These are phyloP conservation scores for Macrolepiota fuliginosa DNA, from an alignment of 768 basidiomycete species.

Conservation along the genomic window DNA sequence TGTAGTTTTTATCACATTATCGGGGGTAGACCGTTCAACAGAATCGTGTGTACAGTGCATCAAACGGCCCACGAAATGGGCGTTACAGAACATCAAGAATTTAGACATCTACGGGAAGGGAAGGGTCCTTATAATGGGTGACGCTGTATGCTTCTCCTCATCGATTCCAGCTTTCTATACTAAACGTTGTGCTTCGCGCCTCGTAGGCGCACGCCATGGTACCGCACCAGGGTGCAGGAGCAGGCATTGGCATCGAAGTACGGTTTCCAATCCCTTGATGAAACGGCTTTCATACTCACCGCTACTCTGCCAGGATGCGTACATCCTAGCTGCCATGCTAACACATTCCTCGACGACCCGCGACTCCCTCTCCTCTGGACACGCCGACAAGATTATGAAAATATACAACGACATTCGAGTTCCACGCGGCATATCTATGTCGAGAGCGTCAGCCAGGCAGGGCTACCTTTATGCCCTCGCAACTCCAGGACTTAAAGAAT, in stretches of 20 bases:
- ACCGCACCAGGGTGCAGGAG: constrained; percentile 48
- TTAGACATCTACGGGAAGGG: constrained; percentile 17
- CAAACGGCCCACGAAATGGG: constrained; percentile 20
- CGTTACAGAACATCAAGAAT: constrained; percentile 18
- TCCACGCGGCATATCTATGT: constrained; percentile 23
- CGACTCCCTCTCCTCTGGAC: constrained; percentile 17
- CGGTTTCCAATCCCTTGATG: background rate
- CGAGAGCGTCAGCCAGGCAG: constrained; percentile 12
- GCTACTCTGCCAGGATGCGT: constrained; percentile 36
- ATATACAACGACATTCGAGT: constrained; percentile 25
- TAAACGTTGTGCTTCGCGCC: background rate
- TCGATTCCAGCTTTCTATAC: background rate
- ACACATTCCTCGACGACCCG: constrained; percentile 28
- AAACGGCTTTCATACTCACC: constrained; percentile 21
- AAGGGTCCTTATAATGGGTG: constrained; percentile 23
- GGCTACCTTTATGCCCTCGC: constrained; percentile 14
- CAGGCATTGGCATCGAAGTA: constrained; percentile 48
- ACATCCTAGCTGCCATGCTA: constrained; percentile 34
- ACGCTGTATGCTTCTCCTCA: constrained; percentile 16
- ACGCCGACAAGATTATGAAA: constrained; percentile 17
- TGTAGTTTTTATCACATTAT: background rate
- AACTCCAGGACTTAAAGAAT: constrained; percentile 23
- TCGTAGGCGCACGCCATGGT: constrained; percentile 44
- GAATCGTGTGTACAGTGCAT: constrained; percentile 14
- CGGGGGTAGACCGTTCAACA: background rate